Evolutionary conservation across 1,139 yeast species (phyloP), one percentile per base, ranked within the genome.

Genomic region (Yamadazyma songkhlaensis): DNA sequence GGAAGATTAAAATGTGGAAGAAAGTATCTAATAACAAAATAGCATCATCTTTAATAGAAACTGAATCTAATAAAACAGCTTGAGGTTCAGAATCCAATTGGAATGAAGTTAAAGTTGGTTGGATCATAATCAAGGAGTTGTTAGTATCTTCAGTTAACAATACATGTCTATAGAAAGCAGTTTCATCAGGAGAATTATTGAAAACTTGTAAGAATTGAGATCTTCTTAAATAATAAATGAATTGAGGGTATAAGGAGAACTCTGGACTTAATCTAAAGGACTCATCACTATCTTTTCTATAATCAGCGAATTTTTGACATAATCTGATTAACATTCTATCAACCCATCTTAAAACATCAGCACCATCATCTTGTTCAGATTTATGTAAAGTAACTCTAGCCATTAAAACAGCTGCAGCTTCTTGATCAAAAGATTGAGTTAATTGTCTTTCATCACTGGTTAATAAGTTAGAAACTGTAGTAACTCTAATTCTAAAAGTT

Each of bases 171-270:
- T 90, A 90, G 62, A 89, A 92, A 27, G 97, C 97, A 37, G 98
- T 90, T 72, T 92, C 98, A 70, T 92, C 98, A 1, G 98, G 98
- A 13, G 97, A 90, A 64, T 92, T 90, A 66, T 92, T 92, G 72
- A 92, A 92, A 38, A 90, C 97, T 62, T 90, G 96, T 60, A 92
- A 73, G 64, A 92, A 92, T 66, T 90, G 97, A 2, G 97, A 88
- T 65, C 98, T 83, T 70, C 98, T 84, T 67, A 92, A 76, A 61
- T 92, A 95, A 65, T 87, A 92, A 69, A 92, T 87, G 57, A 92
- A 92, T 65, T 92, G 97, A 32, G 98, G 98, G 59, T 87, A 86
- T 59, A 69, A 64, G 40, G 64, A 64, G 49, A 71, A 72, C 48
- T 67, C 74, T 3, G 72, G 74, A 24, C 72, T 71, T 48, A 72